These are phyloP conservation scores for Talaromyces wortmannii DNA, from an alignment of 495 filamentous ascomycete genomes.

Conservation along the genomic window DNA sequence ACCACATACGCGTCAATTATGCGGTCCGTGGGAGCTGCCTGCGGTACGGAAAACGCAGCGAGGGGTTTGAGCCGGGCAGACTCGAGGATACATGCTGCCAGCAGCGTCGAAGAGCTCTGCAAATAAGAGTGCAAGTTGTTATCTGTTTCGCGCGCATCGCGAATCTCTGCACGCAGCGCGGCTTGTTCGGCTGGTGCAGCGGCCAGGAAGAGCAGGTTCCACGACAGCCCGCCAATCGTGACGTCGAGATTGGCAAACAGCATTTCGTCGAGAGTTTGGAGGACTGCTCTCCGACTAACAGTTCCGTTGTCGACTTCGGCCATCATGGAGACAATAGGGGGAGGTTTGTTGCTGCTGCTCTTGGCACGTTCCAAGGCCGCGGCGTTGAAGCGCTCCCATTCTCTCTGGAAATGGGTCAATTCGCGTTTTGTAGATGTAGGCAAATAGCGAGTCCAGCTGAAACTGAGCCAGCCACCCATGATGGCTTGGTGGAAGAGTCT, in stretches of 20 bases:
- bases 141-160: neutral
- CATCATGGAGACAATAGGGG: neutral
- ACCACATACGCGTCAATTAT: conserved; percentile 15
- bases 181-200: conserved; percentile 17
- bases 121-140: no score
- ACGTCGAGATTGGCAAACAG: conserved; percentile 43
- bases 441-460: no score
- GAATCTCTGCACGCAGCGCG: conserved; percentile 16
- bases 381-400: no score
- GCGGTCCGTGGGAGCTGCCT: conserved; percentile 22
- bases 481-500: no score
- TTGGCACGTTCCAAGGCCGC: neutral
- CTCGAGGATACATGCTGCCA: no score
- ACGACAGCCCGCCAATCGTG: conserved; percentile 26
- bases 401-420: no score
- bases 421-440: no score
- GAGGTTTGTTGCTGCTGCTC: neutral
- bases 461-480: no score
- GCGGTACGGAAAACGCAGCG: conserved; percentile 24
- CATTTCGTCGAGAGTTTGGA: conserved; percentile 30
- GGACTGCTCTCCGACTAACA: conserved; percentile 6
- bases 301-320: neutral
- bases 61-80: no score
- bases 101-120: no score
- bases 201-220: conserved; percentile 32